A percentile compares a stretch with the other conserved stretches of the same genome.
phyloP scores from a whole-genome alignment of 2,329 filamentous ascomycete genomes.

The Colletotrichum brevisporum region DNA sequence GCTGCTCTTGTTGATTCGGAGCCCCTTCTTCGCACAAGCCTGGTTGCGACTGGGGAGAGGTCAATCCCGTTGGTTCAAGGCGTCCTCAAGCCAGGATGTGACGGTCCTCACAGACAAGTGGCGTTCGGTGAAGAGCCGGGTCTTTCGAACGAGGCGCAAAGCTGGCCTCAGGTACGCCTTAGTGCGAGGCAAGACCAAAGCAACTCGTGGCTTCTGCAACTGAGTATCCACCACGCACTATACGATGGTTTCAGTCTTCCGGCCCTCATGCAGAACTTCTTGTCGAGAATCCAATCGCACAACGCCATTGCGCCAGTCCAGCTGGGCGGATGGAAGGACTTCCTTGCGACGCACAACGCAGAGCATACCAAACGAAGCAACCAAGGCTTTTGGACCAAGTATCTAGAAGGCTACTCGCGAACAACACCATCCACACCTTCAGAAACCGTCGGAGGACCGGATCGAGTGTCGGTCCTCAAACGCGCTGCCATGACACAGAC shows the following conservation, averaged over 20 bases:
- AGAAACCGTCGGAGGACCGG: conserved; percentile 45
- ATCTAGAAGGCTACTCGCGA: conserved; percentile 47
- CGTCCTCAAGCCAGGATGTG: conserved; percentile 58
- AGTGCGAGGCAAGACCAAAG: conserved; percentile 29
- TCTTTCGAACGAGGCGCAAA: background rate
- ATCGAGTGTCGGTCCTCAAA: conserved; percentile 55
- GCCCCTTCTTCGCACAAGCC: conserved; percentile 78
- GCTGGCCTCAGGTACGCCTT: conserved; percentile 35
- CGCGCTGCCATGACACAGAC: conserved; percentile 61
- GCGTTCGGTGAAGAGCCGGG: conserved; percentile 42
- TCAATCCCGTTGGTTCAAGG: conserved; percentile 74
- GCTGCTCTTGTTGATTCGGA: conserved; percentile 64
- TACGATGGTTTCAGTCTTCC: conserved; percentile 89
- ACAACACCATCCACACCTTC: conserved; percentile 31
- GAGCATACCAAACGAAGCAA: background rate
- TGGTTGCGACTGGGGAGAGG: conserved; percentile 66
- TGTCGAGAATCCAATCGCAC: background rate
- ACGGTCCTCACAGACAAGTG: conserved; percentile 43
- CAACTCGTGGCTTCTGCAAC: conserved; percentile 54
- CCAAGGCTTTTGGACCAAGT: conserved; percentile 25
- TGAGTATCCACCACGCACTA: conserved; percentile 85
- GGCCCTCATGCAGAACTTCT: conserved; percentile 63
- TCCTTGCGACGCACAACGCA: conserved; percentile 5
- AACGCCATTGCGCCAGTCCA: background rate
- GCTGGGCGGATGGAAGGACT: conserved; percentile 14